Evolutionary conservation across 208 protist genomes (phyloP).

Genomic region (Tritrichomonas musculus): DNA sequence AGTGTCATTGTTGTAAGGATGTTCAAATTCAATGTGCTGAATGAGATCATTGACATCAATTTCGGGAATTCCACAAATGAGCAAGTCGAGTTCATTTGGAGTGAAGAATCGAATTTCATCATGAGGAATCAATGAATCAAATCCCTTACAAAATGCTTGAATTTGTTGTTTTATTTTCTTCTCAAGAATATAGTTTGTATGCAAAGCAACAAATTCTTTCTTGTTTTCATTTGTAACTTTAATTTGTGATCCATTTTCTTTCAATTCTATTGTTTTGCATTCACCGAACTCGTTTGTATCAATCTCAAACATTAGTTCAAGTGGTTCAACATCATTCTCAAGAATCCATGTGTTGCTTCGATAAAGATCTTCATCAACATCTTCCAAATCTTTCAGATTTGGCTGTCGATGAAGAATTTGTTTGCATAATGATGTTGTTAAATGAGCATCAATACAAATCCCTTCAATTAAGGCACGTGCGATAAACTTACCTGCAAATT

Average conservation of each 20-base stretch:
- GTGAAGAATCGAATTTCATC: too few species aligned
- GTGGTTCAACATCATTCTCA: slow-evolving; percentile 62
- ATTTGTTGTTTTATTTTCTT: slow-evolving; percentile 81
- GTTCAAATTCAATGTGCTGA: too few species aligned
- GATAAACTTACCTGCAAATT: neutral
- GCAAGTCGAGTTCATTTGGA: too few species aligned
- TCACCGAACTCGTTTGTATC: slow-evolving; percentile 82
- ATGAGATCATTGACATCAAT: too few species aligned
- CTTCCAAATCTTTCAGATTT: slow-evolving; percentile 83
- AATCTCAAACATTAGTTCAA: slow-evolving; percentile 79
- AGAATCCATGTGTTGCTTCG: slow-evolving; percentile 83
- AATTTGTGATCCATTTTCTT: slow-evolving; percentile 74
- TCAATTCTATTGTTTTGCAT: slow-evolving; percentile 72
- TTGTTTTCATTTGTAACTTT: slow-evolving; percentile 88
- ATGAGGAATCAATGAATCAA: too few species aligned
- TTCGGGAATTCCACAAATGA: too few species aligned
- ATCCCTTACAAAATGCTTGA: slow-evolving; percentile 76
- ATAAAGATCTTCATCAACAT: slow-evolving; percentile 83
- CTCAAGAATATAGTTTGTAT: slow-evolving; percentile 79
- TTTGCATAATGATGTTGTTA: slow-evolving; percentile 92
- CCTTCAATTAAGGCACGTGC: neutral
- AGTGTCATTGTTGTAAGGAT: too few species aligned
- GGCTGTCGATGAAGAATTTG: slow-evolving; percentile 83
- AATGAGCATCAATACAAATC: slow-evolving; percentile 85
- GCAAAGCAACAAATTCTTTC: slow-evolving; percentile 82